Evolutionary conservation across 257 asterid species (phyloP).

Genomic region (Handroanthus guayacan): DNA sequence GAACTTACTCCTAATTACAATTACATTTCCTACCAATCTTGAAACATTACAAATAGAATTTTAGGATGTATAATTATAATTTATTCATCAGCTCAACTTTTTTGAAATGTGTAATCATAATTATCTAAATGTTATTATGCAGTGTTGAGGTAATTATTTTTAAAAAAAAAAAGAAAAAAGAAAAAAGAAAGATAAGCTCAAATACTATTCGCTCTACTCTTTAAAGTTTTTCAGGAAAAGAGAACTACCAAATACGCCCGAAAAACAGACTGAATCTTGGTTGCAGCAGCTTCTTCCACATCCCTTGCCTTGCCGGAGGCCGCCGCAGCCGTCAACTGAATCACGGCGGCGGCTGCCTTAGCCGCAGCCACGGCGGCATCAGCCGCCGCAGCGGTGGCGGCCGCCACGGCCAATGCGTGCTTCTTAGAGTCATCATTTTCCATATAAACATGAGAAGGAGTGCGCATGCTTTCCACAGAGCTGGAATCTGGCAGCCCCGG

Average conservation of each 20-base stretch:
- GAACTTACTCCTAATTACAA: no score
- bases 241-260: slow-evolving; percentile 76
- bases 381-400: slow-evolving; percentile 74
- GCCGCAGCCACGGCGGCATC: slow-evolving; percentile 76
- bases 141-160: not conserved
- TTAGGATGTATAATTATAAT: no score
- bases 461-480: slow-evolving; percentile 37
- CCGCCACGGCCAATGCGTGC: slow-evolving; percentile 71
- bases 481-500: slow-evolving; percentile 45
- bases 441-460: slow-evolving; percentile 19
- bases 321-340: slow-evolving; percentile 54
- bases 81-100: no score
- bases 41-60: no score
- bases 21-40: no score
- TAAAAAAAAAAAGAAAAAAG: not conserved
- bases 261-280: slow-evolving; percentile 77
- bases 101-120: no score
- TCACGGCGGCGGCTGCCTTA: slow-evolving; percentile 77
- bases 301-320: slow-evolving; percentile 41
- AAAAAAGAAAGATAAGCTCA: not conserved
- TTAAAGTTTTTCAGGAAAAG: not conserved
- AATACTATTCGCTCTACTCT: no score
- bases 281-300: slow-evolving; percentile 64
- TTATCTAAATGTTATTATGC: no score
- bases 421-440: slow-evolving; percentile 59